A percentile compares a stretch with the other conserved stretches of the same genome.
These are phyloP conservation scores for Syncephalastrum racemosum DNA, from an alignment of 371 early-diverging fungal species.

Conservation along the genomic window DNA sequence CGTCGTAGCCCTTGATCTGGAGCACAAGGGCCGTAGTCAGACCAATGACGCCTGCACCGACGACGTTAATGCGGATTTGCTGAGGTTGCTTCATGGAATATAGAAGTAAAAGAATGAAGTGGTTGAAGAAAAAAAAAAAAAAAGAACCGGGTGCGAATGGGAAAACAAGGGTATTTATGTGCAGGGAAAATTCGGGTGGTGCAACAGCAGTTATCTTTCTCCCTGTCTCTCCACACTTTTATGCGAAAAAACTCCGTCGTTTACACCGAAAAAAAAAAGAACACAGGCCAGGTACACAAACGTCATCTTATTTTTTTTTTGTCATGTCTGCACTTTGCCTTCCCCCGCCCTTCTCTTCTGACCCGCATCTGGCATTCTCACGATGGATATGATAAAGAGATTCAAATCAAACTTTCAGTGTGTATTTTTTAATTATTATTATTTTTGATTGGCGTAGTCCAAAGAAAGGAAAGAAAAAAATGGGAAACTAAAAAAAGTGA, in stretches of 20 bases:
- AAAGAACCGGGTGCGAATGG: neutral
- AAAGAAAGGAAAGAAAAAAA: too few relatives aligned
- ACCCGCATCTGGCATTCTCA: too few relatives aligned
- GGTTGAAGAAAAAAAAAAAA: neutral
- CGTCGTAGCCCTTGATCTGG: constrained; percentile 52
- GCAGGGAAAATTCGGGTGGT: neutral
- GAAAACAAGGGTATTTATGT: neutral
- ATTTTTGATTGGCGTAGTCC: too few relatives aligned
- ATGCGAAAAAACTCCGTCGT: neutral
- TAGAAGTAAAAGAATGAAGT: neutral
- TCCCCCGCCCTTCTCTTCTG: too few relatives aligned
- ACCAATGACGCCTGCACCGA: constrained; percentile 75
- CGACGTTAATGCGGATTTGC: constrained; percentile 38
- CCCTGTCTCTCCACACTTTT: neutral
- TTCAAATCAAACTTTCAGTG: too few relatives aligned
- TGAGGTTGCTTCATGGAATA: constrained; percentile 8
- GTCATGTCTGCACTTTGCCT: too few relatives aligned
- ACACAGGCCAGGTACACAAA: neutral
- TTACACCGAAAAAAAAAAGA: neutral
- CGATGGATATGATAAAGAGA: too few relatives aligned
- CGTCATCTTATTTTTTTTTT: too few relatives aligned
- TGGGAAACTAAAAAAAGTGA: too few relatives aligned
- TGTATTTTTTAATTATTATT: too few relatives aligned
- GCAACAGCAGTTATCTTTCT: too few relatives aligned
- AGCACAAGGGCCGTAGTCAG: constrained; percentile 59